Evolutionary conservation across 352 stramenopile species (phyloP), one percentile per base, ranked within the genome.

Genomic region (Globisporangium cederbergense): DNA sequence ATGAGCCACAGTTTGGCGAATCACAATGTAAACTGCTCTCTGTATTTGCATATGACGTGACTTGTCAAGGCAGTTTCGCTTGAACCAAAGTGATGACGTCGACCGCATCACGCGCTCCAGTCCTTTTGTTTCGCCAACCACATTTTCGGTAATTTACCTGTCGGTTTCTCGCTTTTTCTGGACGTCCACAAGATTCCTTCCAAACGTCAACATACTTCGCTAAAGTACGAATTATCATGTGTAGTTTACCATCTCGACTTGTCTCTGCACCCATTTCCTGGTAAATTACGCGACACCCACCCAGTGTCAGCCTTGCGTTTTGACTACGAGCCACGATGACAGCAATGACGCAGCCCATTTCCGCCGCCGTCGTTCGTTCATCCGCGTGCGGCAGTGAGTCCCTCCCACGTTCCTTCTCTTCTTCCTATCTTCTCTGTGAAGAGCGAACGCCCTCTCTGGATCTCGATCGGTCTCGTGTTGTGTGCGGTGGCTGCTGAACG

Each of bases 41-140:
- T 57, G 1, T 10, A 57, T 57, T 57, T 42, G 30, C 51, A 57
- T 57, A 57, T 43, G 13, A 14, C 6, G 50, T n/a, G 50, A 40
- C 50, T 56, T 14, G 38, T 40, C 28, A 56, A 54, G 20, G 22
- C 56, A 18, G 56, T 62, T 53, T 53, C 43, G 20, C 32, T n/a
- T 36, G 57, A 62, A 62, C n/a, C 42, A 36, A 7, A 55, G 42
- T 18, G 43, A 32, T 62, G 42, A 62, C 57, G 43, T 62, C 43
- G 57, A 16, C 2, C 9, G 30, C 43, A 55, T 62, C 57, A 55
- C 28, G 43, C 10, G 6, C 13, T 46, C 43, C 38, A 45, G 36
- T 16, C 36, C 36, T 42, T 47, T 47, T 47, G n/a, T 47, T 20
- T 49, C 22, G 43, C 43, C 43, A 49, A 22, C 6, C 43, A 49